A percentile compares a stretch with the other conserved stretches of the same genome.
phyloP scores from a whole-genome alignment of 2,329 filamentous ascomycete genomes.

The Xylariales sp. region DNA sequence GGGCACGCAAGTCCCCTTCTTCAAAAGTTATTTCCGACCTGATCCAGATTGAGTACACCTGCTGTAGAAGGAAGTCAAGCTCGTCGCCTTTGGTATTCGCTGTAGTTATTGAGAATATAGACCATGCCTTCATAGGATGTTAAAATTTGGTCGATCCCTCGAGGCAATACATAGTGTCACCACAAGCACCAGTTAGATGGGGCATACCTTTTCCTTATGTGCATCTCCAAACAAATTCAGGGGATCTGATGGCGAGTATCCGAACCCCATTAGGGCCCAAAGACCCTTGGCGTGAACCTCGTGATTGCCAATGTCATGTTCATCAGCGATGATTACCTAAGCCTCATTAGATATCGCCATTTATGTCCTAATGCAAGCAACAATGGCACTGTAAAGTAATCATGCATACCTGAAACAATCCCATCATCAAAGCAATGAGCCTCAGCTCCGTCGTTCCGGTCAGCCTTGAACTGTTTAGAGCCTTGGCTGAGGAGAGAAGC shows the following conservation, averaged over 20 bases:
- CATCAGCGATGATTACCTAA: constrained; percentile 12
- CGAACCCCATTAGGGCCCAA: constrained; percentile 6
- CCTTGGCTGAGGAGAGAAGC: no score
- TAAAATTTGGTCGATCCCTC: not conserved
- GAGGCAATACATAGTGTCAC: no score
- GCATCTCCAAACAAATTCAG: no score
- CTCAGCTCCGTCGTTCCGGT: no score
- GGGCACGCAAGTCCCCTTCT: not conserved
- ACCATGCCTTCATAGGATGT: not conserved
- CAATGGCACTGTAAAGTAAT: no score
- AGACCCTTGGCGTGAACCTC: constrained; percentile 13
- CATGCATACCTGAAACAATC: no score
- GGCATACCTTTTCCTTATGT: no score
- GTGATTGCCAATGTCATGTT: constrained; percentile 10
- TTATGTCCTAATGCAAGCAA: no score
- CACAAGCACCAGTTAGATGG: no score
- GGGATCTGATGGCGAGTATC: constrained; percentile 3
- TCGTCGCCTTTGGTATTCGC: not conserved
- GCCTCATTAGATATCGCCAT: no score
- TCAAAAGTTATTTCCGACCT: not conserved
- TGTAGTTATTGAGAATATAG: not conserved
- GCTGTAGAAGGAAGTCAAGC: not conserved
- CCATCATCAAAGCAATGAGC: no score
- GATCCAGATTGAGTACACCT: not conserved
- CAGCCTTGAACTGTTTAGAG: no score